A percentile compares a stretch with the other conserved stretches of the same genome.
phyloP scores from a whole-genome alignment of 2,329 filamentous ascomycete genomes.

The Microascus cirrosus region DNA sequence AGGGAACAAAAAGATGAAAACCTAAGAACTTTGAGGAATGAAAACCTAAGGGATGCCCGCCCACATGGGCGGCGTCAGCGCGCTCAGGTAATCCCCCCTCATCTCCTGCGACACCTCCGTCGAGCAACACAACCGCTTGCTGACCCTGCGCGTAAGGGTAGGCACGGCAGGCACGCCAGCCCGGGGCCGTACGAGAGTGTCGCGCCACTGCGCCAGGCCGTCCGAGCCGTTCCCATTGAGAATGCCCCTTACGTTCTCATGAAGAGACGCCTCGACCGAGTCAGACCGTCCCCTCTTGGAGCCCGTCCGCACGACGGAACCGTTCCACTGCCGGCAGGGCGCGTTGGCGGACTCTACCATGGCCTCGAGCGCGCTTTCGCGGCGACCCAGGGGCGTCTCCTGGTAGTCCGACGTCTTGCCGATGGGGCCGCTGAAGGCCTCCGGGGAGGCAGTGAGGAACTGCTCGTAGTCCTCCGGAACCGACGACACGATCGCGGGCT shows the following conservation, averaged over 20 bases:
- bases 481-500: conserved; percentile 42
- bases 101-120: conserved; percentile 4
- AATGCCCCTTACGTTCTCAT: conserved; percentile 57
- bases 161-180: not conserved
- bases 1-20: not conserved
- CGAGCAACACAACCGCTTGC: conserved; percentile 5
- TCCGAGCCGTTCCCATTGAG: conserved; percentile 24
- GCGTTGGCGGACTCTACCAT: conserved; percentile 27
- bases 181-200: conserved; percentile 23
- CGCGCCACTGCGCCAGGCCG: conserved; percentile 20
- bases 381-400: conserved; percentile 32
- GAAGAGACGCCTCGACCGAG: conserved; percentile 48
- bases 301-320: conserved; percentile 21
- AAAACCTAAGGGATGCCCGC: not conserved
- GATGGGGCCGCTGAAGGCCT: conserved; percentile 42
- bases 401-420: conserved; percentile 38
- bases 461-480: conserved; percentile 45
- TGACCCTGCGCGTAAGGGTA: not conserved
- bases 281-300: conserved; percentile 49
- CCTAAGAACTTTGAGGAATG: not conserved
- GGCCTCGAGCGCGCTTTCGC: conserved; percentile 33
- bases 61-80: conserved; percentile 3
- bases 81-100: not conserved
- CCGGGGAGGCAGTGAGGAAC: conserved; percentile 41
- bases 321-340: conserved; percentile 32